These are phyloP conservation scores for Lagenidium giganteum DNA, from an alignment of 352 stramenopile species.

Conservation along the genomic window DNA sequence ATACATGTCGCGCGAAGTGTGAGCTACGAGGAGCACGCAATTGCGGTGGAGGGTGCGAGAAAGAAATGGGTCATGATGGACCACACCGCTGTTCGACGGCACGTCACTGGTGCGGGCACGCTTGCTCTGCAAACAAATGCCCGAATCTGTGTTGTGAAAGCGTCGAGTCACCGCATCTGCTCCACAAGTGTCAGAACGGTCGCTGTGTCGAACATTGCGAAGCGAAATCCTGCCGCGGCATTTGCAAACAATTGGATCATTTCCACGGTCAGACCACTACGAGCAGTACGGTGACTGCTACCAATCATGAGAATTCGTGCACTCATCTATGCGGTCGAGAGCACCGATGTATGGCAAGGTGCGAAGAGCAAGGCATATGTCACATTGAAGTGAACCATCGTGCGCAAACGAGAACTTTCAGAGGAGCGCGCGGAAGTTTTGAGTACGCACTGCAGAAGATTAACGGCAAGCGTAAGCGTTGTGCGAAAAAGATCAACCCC, in stretches of 20 bases:
- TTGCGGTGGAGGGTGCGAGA: conserved; percentile 33
- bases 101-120: conserved; percentile 34
- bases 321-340: conserved; percentile 44
- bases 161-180: conserved; percentile 32
- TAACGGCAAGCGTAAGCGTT: conserved; percentile 58
- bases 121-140: conserved; percentile 34
- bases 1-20: conserved; percentile 43
- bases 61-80: conserved; percentile 27
- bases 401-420: conserved; percentile 46
- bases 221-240: conserved; percentile 38
- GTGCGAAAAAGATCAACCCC: conserved; percentile 18
- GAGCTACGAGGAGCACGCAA: conserved; percentile 30
- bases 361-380: conserved; percentile 41
- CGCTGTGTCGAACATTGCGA: conserved; percentile 44
- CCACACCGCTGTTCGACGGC: conserved; percentile 40
- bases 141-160: conserved; percentile 30
- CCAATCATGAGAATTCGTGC: conserved; percentile 25
- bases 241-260: conserved; percentile 36
- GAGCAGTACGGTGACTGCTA: too few species aligned
- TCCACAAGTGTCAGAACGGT: conserved; percentile 46
- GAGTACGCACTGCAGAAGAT: conserved; percentile 61
- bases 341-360: conserved; percentile 41
- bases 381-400: conserved; percentile 50
- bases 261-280: conserved; percentile 52
- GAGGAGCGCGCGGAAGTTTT: conserved; percentile 35